Conservation (phyloP, 2,329 filamentous ascomycete genomes). For the Rhinocladiella similis region DNA sequence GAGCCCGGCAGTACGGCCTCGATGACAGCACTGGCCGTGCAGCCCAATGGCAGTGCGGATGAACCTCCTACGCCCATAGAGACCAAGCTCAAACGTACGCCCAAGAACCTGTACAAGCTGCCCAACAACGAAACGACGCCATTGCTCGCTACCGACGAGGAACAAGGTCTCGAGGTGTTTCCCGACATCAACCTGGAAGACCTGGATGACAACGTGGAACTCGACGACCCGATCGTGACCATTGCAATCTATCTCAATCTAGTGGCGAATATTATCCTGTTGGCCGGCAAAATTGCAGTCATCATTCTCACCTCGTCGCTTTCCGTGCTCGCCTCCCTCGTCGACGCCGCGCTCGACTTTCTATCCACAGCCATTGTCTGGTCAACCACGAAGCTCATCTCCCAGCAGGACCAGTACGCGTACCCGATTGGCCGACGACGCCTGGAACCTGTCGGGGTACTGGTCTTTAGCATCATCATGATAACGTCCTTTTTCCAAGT, state of each 20-base stretch:
- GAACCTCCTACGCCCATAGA: conserved; percentile 14
- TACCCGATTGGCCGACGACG: conserved; percentile 77
- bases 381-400: conserved; percentile 73
- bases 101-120: conserved; percentile 80
- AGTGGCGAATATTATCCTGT: conserved; percentile 71
- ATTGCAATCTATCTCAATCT: conserved; percentile 87
- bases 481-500: conserved; percentile 82
- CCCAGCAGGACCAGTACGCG: conserved; percentile 69
- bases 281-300: conserved; percentile 75
- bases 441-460: conserved; percentile 75
- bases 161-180: conserved; percentile 34
- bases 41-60: conserved; percentile 19
- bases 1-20: conserved; percentile 34
- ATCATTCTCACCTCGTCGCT: conserved; percentile 74
- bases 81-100: conserved; percentile 70
- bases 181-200: conserved; percentile 48
- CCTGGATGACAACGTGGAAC: conserved; percentile 57
- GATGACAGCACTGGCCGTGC: conserved; percentile 8
- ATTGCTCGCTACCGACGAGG: conserved; percentile 54
- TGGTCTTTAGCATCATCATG: conserved; percentile 84
- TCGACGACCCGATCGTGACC: conserved; percentile 73
- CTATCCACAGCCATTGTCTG: conserved; percentile 79
- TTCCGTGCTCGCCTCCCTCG: conserved; percentile 75
- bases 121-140: conserved; percentile 67
- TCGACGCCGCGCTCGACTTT: conserved; percentile 79